Evolutionary conservation across 305 asterid genomes (phyloP).

Genomic region (Solanum aculeatissimum): DNA sequence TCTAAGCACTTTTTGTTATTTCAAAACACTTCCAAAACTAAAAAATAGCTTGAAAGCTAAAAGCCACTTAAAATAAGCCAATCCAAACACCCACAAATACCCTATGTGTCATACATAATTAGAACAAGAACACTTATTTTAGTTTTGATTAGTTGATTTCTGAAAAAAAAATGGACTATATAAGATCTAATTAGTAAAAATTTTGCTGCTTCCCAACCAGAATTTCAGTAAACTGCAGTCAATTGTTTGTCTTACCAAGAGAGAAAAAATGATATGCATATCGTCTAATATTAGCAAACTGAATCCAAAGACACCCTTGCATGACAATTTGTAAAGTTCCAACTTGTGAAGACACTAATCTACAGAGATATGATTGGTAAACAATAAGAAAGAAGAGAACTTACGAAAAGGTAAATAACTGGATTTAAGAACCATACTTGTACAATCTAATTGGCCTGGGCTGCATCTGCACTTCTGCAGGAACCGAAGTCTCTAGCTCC

Average conservation of each 20-base stretch:
- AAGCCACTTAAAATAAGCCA: no score
- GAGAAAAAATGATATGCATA: not conserved
- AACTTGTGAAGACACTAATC: not conserved
- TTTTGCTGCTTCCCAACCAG: not conserved
- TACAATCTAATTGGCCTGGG: slow-evolving; percentile 9
- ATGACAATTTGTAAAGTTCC: not conserved
- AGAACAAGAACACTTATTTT: not conserved
- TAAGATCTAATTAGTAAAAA: not conserved
- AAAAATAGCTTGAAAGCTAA: no score
- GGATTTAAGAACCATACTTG: not conserved
- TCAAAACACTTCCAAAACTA: no score
- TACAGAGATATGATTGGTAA: not conserved
- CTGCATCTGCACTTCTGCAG: not conserved
- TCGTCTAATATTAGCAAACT: not conserved
- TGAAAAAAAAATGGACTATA: not conserved
- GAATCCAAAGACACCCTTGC: not conserved
- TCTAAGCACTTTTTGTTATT: no score
- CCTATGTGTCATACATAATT: not conserved
- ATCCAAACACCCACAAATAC: not conserved
- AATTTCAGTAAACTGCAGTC: not conserved
- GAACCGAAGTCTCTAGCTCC: slow-evolving; percentile 31
- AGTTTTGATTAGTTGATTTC: not conserved
- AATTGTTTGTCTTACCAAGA: not conserved
- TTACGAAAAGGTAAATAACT: not conserved
- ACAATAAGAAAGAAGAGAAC: not conserved